These are phyloP conservation scores for Solanum medicagineum DNA, from an alignment of 257 asterid species.

Conservation along the genomic window DNA sequence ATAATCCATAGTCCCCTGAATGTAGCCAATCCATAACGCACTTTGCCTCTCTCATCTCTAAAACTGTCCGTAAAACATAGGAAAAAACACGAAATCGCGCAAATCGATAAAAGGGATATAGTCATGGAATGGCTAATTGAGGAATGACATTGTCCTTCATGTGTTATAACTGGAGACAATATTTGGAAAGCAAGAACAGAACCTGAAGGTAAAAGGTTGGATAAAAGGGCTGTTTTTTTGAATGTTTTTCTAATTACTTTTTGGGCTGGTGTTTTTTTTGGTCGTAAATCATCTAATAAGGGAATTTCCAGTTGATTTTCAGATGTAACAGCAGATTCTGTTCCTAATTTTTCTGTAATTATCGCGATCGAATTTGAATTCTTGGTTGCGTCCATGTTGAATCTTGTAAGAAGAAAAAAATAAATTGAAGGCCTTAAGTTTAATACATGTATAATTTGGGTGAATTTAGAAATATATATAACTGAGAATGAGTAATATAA, in stretches of 20 bases:
- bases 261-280: conserved; percentile 35
- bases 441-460: not conserved
- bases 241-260: conserved; percentile 60
- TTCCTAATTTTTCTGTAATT: not conserved
- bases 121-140: conserved; percentile 26
- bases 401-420: not conserved
- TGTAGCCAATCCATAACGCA: conserved; percentile 75
- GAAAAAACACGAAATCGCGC: conserved; percentile 41
- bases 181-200: conserved; percentile 71
- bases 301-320: conserved; percentile 25
- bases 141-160: conserved; percentile 54
- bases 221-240: conserved; percentile 62
- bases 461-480: not conserved
- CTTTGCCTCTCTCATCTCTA: conserved; percentile 64
- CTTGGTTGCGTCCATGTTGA: not conserved
- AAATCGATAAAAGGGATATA: conserved; percentile 25
- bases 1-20: conserved; percentile 46
- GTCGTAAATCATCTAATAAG: conserved; percentile 22
- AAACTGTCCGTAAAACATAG: conserved; percentile 73
- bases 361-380: not conserved
- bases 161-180: conserved; percentile 51
- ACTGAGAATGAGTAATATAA: not conserved
- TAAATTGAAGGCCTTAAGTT: not conserved
- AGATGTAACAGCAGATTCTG: not conserved
- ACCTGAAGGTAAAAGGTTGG: conserved; percentile 90